These are phyloP conservation scores for Alternaria conjuncta DNA, from an alignment of 2,329 filamentous ascomycete species.

Conservation along the genomic window DNA sequence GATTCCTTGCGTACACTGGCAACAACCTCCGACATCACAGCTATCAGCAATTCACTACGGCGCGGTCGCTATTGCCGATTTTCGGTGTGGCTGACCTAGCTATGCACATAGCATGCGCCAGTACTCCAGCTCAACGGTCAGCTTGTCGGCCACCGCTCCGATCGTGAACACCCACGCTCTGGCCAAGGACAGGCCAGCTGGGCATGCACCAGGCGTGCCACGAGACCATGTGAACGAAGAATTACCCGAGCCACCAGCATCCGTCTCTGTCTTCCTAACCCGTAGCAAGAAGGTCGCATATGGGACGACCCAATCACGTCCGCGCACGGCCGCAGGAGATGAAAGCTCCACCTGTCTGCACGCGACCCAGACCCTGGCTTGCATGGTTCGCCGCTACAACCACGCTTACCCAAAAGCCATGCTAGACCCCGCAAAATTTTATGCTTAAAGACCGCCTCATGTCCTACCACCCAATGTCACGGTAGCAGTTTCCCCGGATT, in stretches of 20 bases:
- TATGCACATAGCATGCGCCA: neutral
- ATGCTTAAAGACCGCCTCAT: constrained; percentile 25
- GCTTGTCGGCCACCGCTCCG: constrained; percentile 2
- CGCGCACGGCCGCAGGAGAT: constrained; percentile 4
- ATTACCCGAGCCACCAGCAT: neutral
- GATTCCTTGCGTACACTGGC: neutral
- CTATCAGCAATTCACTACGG: neutral
- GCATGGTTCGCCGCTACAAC: constrained; percentile 12
- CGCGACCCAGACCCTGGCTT: constrained; percentile 25
- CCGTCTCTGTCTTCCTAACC: constrained; percentile 1
- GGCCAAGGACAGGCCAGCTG: constrained; percentile 3
- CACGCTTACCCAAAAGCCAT: constrained; percentile 14
- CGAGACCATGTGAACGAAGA: constrained; percentile 1
- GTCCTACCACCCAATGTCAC: constrained; percentile 21
- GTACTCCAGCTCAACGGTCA: neutral
- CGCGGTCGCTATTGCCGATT: neutral
- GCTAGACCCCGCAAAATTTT: constrained; percentile 31
- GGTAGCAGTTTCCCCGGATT: constrained; percentile 24
- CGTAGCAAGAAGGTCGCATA: constrained; percentile 19
- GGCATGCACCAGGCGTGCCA: constrained; percentile 2
- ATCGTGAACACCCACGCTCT: constrained; percentile 2
- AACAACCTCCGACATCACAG: neutral
- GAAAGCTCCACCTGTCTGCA: constrained; percentile 25
- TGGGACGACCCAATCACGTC: constrained; percentile 17
- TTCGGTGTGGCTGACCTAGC: neutral